These are phyloP conservation scores for Cercospora zeae-maydis DNA, from an alignment of 2,329 filamentous ascomycete genomes.

Conservation along the genomic window DNA sequence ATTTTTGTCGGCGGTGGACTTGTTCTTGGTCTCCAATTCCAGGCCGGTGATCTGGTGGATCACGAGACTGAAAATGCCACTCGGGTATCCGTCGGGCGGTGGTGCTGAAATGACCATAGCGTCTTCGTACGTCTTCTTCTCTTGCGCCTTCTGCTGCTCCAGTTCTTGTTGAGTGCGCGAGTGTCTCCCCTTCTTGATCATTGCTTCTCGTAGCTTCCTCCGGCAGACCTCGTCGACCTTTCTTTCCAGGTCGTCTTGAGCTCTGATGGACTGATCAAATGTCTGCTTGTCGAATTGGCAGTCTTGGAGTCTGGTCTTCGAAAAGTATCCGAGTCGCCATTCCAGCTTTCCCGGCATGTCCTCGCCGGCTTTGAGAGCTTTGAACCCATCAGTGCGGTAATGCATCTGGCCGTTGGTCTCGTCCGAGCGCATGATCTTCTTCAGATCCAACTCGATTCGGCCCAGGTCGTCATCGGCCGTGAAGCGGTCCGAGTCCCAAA, in stretches of 20 bases:
- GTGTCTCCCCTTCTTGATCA: constrained; percentile 51
- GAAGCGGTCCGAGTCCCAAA: constrained; percentile 72
- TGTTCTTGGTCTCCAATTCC: constrained; percentile 59
- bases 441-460: constrained; percentile 66
- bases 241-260: constrained; percentile 56
- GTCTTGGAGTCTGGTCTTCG: constrained; percentile 61
- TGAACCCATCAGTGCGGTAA: constrained; percentile 63
- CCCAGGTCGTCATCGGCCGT: constrained; percentile 73
- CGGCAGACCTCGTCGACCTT: constrained; percentile 55
- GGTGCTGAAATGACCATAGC: constrained; percentile 66
- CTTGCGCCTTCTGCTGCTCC: constrained; percentile 64
- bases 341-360: constrained; percentile 65
- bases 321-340: constrained; percentile 70
- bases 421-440: constrained; percentile 58
- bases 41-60: constrained; percentile 71
- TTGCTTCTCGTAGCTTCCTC: constrained; percentile 63
- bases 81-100: constrained; percentile 59
- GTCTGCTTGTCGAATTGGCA: constrained; percentile 61
- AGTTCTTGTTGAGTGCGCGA: constrained; percentile 49
- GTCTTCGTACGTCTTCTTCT: constrained; percentile 56
- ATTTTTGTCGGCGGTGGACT: constrained; percentile 47
- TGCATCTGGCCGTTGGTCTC: constrained; percentile 60
- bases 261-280: constrained; percentile 55
- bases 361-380: constrained; percentile 61
- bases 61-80: constrained; percentile 66